Conservation (phyloP, 1,284 basidiomycete genomes). For the Ganoderma meredithae region DNA sequence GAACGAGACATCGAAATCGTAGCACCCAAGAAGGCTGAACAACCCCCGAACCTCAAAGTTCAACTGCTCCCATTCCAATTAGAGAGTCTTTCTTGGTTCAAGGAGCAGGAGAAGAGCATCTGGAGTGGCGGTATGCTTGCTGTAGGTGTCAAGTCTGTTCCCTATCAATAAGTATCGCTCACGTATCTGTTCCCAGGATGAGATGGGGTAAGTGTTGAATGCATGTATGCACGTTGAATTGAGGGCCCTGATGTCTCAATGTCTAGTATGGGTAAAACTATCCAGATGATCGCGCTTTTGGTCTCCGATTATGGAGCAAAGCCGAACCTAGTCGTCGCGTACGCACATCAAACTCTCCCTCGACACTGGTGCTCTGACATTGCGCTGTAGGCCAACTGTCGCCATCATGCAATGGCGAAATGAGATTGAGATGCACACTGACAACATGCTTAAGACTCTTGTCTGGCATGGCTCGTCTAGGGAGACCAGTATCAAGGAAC, state of each 20-base stretch:
- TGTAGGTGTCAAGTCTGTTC: slow-evolving; percentile 51
- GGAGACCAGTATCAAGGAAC: slow-evolving; percentile 65
- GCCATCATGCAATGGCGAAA: slow-evolving; percentile 99
- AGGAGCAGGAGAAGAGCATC: slow-evolving; percentile 86
- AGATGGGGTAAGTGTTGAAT: slow-evolving; percentile 76
- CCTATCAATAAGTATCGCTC: no score
- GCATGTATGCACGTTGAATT: not conserved
- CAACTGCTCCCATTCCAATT: slow-evolving; percentile 84
- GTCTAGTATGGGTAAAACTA: slow-evolving; percentile 96
- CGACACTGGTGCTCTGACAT: not conserved
- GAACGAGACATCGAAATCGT: slow-evolving; percentile 69
- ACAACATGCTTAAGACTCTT: slow-evolving; percentile 76
- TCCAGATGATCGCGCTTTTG: slow-evolving; percentile 94
- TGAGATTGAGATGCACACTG: slow-evolving; percentile 88
- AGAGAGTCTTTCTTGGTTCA: slow-evolving; percentile 97
- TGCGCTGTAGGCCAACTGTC: slow-evolving; percentile 78
- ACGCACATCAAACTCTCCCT: slow-evolving; percentile 40
- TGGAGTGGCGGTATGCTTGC: slow-evolving; percentile 97
- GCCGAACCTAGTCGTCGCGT: slow-evolving; percentile 94
- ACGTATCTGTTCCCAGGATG: slow-evolving; percentile 61
- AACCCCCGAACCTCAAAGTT: slow-evolving; percentile 83
- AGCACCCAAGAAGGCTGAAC: slow-evolving; percentile 76
- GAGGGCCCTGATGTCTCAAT: slow-evolving; percentile 21
- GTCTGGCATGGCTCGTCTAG: slow-evolving; percentile 92
- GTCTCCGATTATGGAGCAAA: slow-evolving; percentile 75